Conservation (phyloP, 2,329 filamentous ascomycete species). For the Scedosporium apiospermum region DNA sequence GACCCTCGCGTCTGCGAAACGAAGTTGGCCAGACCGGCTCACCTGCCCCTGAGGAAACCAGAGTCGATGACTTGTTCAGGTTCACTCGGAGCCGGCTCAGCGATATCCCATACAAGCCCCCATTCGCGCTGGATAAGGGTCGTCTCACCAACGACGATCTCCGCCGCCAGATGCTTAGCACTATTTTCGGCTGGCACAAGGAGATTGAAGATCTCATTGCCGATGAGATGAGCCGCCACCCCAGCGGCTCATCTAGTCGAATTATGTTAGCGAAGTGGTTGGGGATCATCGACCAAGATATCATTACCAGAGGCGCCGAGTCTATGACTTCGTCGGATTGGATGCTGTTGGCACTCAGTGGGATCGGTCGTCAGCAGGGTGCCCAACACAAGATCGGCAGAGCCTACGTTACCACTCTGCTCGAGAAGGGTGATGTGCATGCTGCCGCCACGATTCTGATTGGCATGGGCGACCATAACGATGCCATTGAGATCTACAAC, state of each 20-base stretch:
- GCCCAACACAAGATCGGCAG: slow-evolving; percentile 87
- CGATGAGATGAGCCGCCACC: slow-evolving; percentile 73
- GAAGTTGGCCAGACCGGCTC: slow-evolving; percentile 60
- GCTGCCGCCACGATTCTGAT: slow-evolving; percentile 88
- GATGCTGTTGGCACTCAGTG: slow-evolving; percentile 90
- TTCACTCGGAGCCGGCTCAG: slow-evolving; percentile 71
- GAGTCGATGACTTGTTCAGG: slow-evolving; percentile 73
- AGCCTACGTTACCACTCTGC: slow-evolving; percentile 78
- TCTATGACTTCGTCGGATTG: slow-evolving; percentile 92
- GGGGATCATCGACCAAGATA: slow-evolving; percentile 71
- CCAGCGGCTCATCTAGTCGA: slow-evolving; percentile 61
- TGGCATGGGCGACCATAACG: slow-evolving; percentile 82
- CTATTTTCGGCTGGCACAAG: slow-evolving; percentile 91
- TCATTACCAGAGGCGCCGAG: slow-evolving; percentile 70
- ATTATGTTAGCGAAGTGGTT: slow-evolving; percentile 90
- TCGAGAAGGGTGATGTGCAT: slow-evolving; percentile 85
- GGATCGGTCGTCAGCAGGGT: slow-evolving; percentile 61
- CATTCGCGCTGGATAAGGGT: slow-evolving; percentile 45
- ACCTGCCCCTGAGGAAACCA: background rate
- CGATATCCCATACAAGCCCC: slow-evolving; percentile 72
- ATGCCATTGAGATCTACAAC: slow-evolving; percentile 93
- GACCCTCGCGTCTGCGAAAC: slow-evolving; percentile 65
- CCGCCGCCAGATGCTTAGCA: slow-evolving; percentile 79
- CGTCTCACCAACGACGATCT: slow-evolving; percentile 69
- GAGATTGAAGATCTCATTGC: slow-evolving; percentile 72